A percentile compares a stretch with the other conserved stretches of the same genome.
phyloP scores from a whole-genome alignment of 2,329 filamentous ascomycete species.

The Pestalotiopsis sp. region DNA sequence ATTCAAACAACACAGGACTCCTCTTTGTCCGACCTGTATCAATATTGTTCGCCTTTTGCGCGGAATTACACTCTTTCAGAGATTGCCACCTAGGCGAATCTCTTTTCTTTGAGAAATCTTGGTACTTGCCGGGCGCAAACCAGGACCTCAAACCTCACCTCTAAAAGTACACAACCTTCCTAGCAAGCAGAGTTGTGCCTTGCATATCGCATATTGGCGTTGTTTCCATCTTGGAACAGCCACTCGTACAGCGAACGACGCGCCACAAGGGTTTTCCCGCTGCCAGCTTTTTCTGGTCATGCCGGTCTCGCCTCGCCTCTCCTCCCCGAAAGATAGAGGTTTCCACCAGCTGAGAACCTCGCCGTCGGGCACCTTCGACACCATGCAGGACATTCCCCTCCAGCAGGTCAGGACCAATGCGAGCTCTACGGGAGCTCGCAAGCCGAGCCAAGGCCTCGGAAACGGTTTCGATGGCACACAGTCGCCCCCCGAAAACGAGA shows the following conservation, averaged over 20 bases:
- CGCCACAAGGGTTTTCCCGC: not conserved
- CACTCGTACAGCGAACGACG: not conserved
- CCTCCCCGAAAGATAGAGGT: slow-evolving; percentile 24
- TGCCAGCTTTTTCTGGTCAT: slow-evolving; percentile 19
- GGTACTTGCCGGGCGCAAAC: slow-evolving; percentile 32
- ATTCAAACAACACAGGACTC: not conserved
- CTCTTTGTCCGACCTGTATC: not conserved
- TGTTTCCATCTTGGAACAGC: not conserved
- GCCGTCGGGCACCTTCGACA: slow-evolving; percentile 17
- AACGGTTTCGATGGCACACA: slow-evolving; percentile 36
- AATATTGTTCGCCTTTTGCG: not conserved
- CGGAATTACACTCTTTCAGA: not conserved
- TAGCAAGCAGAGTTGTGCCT: not conserved
- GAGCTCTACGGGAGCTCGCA: slow-evolving; percentile 57
- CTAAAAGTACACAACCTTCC: slow-evolving; percentile 8
- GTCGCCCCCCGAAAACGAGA: slow-evolving; percentile 46
- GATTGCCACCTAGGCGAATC: not conserved
- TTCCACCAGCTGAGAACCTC: slow-evolving; percentile 31
- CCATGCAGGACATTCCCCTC: slow-evolving; percentile 54
- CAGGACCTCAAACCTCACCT: not conserved
- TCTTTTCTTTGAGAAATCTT: slow-evolving; percentile 11
- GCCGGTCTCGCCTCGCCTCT: slow-evolving; percentile 30
- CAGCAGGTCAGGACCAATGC: slow-evolving; percentile 57
- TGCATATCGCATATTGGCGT: slow-evolving; percentile 12
- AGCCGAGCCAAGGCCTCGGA: slow-evolving; percentile 41